Base-by-base conservation (phyloP, 352 stramenopile genomes). In the Heterotrichella gracilis region DNA sequence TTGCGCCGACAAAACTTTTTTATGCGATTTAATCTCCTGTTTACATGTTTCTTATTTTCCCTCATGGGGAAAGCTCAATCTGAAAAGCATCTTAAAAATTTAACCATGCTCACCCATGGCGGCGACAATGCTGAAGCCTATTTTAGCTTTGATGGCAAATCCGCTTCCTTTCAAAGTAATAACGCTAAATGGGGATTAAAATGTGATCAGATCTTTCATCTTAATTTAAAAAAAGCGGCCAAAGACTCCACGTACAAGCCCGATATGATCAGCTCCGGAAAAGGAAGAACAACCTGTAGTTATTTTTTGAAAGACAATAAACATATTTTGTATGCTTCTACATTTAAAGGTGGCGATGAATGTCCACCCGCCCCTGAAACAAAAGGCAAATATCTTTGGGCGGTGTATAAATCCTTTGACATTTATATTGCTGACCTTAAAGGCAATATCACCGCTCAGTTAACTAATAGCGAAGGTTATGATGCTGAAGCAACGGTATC, bases 361-460 rank as follows among this genome's bases (percentile, higher is more conserved):
- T 53, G 32, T 53, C 32, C 32, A n/a, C 32, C 32, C n/a, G 32
- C n/a, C 9, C 32, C 32, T n/a, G 32, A 53, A 53, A 53, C 32
- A 53, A 53, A 53, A 53, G 32, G 32, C 32, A 53, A 53, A 53
- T 53, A 53, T n/a, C 32, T 53, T 53, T 53, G 32, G 32, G 32
- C 32, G 32, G 32, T 53, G 9, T 53, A 53, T 53, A 53, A 53
- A 53, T 17, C 32, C n/a, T 53, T 53, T 53, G 32, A 53, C 32
- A 53, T 53, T 53, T 53, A 53, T 53, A n/a, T 53, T 53, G 32
- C 32, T n/a, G 32, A 53, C n/a, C 32, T 53, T 53, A 53, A 53
- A 53, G 32, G 32, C 32, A 53, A 53, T 53, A 53, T 53, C 32
- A 53, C 32, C 9, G 32, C 32, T 9, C 32, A 53, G 32, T 53